These are phyloP conservation scores for Lentinula boryana DNA, from an alignment of 768 basidiomycete species.

Conservation along the genomic window DNA sequence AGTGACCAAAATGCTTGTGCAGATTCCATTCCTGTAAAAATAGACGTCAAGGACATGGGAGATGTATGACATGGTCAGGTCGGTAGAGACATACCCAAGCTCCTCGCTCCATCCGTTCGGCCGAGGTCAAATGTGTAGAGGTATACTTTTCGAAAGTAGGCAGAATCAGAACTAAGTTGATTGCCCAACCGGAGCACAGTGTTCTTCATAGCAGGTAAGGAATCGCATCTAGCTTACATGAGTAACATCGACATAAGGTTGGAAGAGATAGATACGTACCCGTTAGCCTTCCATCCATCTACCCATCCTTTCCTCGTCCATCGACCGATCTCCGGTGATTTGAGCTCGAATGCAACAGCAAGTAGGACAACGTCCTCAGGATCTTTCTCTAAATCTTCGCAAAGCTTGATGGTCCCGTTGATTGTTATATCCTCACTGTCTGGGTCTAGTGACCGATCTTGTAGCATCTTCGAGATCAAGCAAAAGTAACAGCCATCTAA, in stretches of 20 bases:
- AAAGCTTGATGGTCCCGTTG: slow-evolving; percentile 76
- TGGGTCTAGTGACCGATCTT: slow-evolving; percentile 34
- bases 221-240: slow-evolving; percentile 47
- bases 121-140: slow-evolving; percentile 78
- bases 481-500: slow-evolving; percentile 15
- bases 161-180: slow-evolving; percentile 56
- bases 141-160: slow-evolving; percentile 77
- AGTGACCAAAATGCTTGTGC: slow-evolving; percentile 76
- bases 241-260: not conserved
- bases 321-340: slow-evolving; percentile 65
- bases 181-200: slow-evolving; percentile 48
- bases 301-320: slow-evolving; percentile 72
- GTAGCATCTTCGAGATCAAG: not conserved
- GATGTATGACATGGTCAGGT: not conserved
- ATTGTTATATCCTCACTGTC: slow-evolving; percentile 62
- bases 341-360: slow-evolving; percentile 75
- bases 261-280: slow-evolving; percentile 36
- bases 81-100: slow-evolving; percentile 48
- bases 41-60: not conserved
- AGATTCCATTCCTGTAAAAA: slow-evolving; percentile 49
- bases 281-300: slow-evolving; percentile 72
- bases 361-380: slow-evolving; percentile 82
- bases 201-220: slow-evolving; percentile 53
- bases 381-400: slow-evolving; percentile 61
- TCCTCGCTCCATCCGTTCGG: slow-evolving; percentile 69